Evolutionary conservation across 305 asterid genomes (phyloP).

Genomic region (Fraxinus ornus): DNA sequence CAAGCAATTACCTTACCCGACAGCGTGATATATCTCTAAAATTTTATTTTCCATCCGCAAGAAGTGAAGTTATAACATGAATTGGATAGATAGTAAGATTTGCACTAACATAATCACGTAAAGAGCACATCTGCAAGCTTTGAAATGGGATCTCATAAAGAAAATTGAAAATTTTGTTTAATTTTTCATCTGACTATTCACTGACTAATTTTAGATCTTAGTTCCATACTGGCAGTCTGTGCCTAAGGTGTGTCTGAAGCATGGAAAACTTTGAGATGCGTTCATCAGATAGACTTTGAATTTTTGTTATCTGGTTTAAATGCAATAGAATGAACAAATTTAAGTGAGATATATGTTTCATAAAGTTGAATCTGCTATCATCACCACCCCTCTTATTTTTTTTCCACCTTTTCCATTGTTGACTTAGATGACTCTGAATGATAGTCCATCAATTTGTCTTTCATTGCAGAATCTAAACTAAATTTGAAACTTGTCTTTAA

Average conservation of each 20-base stretch:
- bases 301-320: background rate
- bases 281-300: background rate
- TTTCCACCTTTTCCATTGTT: background rate
- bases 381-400: background rate
- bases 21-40: background rate
- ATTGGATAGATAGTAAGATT: background rate
- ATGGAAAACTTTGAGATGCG: background rate
- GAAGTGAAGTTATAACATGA: background rate
- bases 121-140: background rate
- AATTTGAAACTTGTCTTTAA: background rate
- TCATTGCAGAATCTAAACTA: background rate
- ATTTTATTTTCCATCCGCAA: background rate
- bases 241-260: background rate
- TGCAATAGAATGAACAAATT: background rate
- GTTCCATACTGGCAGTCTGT: background rate
- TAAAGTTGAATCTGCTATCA: background rate
- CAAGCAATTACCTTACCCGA: background rate
- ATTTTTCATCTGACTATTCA: background rate
- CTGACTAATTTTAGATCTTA: background rate
- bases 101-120: background rate
- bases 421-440: background rate
- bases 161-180: background rate
- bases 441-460: background rate
- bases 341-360: background rate
- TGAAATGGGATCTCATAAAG: background rate